phyloP scores from a whole-genome alignment of 2,329 filamentous ascomycete species.

The Botrytis porri region DNA sequence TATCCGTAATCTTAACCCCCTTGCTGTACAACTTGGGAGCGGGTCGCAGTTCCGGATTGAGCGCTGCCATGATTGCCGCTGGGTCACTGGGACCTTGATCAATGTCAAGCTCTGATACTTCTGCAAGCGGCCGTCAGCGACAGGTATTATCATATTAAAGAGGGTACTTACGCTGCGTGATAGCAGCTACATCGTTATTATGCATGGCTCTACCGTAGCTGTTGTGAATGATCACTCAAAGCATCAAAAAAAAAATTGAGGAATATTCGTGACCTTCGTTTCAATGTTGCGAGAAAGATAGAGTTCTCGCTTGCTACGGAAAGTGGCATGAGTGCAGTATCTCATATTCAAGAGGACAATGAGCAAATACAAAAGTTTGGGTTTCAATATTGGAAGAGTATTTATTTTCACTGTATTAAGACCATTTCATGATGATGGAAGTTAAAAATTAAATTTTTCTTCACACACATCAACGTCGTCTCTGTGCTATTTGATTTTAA shows the following conservation, averaged over 20 bases:
- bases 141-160: background rate
- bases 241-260: background rate
- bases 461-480: background rate
- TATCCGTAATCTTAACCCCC: conserved; percentile 55
- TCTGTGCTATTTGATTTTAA: background rate
- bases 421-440: background rate
- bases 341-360: background rate
- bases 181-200: conserved; percentile 27
- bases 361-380: background rate
- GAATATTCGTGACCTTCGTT: background rate
- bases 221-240: background rate
- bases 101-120: conserved; percentile 33
- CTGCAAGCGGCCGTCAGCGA: conserved; percentile 29
- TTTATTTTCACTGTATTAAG: background rate
- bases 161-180: conserved; percentile 30
- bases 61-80: conserved; percentile 28
- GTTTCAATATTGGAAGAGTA: background rate
- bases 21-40: conserved; percentile 39
- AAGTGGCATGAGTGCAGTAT: conserved; percentile 12
- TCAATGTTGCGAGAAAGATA: conserved; percentile 13
- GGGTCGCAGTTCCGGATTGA: conserved; percentile 32
- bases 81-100: conserved; percentile 29
- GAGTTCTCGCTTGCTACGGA: conserved; percentile 11
- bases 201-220: conserved; percentile 28
- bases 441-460: background rate